phyloP scores from a whole-genome alignment of 2,329 filamentous ascomycete species.

The Fusarium zealandicum region DNA sequence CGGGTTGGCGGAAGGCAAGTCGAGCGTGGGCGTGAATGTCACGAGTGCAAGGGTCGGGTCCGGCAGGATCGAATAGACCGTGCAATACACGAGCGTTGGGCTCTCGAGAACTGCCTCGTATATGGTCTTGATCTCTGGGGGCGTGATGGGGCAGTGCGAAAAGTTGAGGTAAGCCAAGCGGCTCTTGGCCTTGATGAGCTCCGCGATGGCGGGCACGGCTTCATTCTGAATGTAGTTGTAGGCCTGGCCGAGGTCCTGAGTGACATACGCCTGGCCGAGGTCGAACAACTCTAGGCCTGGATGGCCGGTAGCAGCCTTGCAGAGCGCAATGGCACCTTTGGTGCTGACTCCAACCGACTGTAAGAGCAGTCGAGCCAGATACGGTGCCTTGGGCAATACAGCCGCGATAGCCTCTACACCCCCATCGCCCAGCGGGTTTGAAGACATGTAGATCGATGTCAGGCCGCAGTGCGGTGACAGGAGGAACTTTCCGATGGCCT shows the following conservation, averaged over 20 bases:
- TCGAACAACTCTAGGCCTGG: conserved; percentile 50
- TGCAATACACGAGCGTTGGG: conserved; percentile 48
- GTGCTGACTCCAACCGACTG: conserved; percentile 54
- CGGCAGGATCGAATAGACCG: conserved; percentile 48
- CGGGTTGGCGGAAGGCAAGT: conserved; percentile 37
- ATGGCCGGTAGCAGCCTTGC: conserved; percentile 47
- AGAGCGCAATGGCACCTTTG: conserved; percentile 49
- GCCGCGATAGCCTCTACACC: conserved; percentile 43
- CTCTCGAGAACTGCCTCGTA: conserved; percentile 42
- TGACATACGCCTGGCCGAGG: conserved; percentile 56
- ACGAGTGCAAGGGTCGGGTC: conserved; percentile 31
- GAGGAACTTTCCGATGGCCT: conserved; percentile 46
- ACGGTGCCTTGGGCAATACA: conserved; percentile 44
- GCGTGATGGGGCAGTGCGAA: conserved; percentile 47
- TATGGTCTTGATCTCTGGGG: conserved; percentile 40
- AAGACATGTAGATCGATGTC: conserved; percentile 49
- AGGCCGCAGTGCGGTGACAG: conserved; percentile 44
- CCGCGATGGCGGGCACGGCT: conserved; percentile 44
- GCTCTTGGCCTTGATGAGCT: conserved; percentile 44
- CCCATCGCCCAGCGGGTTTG: conserved; percentile 48
- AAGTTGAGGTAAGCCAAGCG: conserved; percentile 53
- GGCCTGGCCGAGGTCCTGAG: conserved; percentile 52
- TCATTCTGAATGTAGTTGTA: conserved; percentile 57
- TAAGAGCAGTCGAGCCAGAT: conserved; percentile 49
- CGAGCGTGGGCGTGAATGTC: conserved; percentile 44